Base-by-base conservation (phyloP, 352 stramenopile species). In the Phytophthora sp. region DNA sequence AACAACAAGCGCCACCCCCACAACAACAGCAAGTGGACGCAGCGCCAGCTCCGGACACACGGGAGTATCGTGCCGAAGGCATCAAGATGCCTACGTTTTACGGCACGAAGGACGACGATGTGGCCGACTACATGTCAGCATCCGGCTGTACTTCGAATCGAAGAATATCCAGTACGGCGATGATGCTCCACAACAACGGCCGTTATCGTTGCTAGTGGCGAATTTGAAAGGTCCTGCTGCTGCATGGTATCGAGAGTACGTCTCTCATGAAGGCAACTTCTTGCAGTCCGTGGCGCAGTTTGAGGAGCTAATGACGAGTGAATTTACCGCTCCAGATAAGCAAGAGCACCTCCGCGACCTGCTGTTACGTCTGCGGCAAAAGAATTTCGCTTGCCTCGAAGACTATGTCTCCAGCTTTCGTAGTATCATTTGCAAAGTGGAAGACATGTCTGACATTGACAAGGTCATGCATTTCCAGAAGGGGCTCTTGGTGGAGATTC, bases 401-500 rank as follows among this genome's bases (percentile, higher is more conserved):
- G 52, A 60, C 17, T 60, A 60, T 18, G 39, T 52, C 0, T 2
- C 52, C 0, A 11, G 18, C 2, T 60, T 60, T 9, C 2, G 30
- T 8, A 7, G 23, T 23, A 60, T 60, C 9, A 52, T 60, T 30
- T 51, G 52, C 23, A 60, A 60, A 15, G 30, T n/a, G n/a, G n/a
- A n/a, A n/a, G n/a, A n/a, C n/a, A n/a, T n/a, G n/a, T n/a, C n/a
- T n/a, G n/a, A n/a, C 52, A 7, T 18, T 45, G 41, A 60, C 30
- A 60, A 60, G 8, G 52, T 46, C 2, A 60, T 60, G 30, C 39
- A 52, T 20, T 60, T 60, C n/a, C 52, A 60, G 52, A 60, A 43
- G 20, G 28, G 52, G 0, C 12, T 60, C 13, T 0, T 60, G 11
- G n/a, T 13, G 0, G 52, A 52, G 1, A 60, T 60, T 20, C 13